Evolutionary conservation across 2,329 filamentous ascomycete species (phyloP).

Genomic region (Aspergillus calidoustus): DNA sequence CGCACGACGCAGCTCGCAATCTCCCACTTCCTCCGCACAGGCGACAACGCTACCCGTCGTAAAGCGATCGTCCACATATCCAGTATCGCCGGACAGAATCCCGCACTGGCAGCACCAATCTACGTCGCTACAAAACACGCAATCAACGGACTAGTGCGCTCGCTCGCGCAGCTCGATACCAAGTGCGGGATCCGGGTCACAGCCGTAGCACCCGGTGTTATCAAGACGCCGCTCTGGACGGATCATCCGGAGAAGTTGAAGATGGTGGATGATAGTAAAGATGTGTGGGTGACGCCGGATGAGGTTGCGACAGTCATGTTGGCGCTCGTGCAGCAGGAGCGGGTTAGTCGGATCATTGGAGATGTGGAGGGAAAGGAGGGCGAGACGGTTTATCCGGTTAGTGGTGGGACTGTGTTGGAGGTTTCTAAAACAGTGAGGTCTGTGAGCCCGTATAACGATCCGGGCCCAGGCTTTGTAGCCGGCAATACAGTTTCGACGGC

Average conservation of each 20-base stretch:
- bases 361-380: conserved; percentile 31
- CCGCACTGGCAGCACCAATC: conserved; percentile 47
- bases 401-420: conserved; percentile 60
- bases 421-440: conserved; percentile 58
- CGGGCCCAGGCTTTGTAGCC: conserved; percentile 52
- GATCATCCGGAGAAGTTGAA: conserved; percentile 64
- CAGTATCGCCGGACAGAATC: conserved; percentile 51
- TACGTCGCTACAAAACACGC: conserved; percentile 57
- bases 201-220: conserved; percentile 63
- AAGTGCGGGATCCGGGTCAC: conserved; percentile 60
- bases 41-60: conserved; percentile 32
- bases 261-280: conserved; percentile 52
- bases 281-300: conserved; percentile 64
- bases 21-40: conserved; percentile 49
- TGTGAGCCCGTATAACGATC: conserved; percentile 58
- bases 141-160: conserved; percentile 55
- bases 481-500: conserved; percentile 52
- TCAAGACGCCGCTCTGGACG: conserved; percentile 66
- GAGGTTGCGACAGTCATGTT: conserved; percentile 65
- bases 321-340: conserved; percentile 56
- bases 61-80: conserved; percentile 55
- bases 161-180: conserved; percentile 54
- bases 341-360: conserved; percentile 43
- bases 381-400: conserved; percentile 40
- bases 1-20: conserved; percentile 57